Base-by-base conservation (phyloP, 139 green algal species). In the Axilococcus clingmanii region DNA sequence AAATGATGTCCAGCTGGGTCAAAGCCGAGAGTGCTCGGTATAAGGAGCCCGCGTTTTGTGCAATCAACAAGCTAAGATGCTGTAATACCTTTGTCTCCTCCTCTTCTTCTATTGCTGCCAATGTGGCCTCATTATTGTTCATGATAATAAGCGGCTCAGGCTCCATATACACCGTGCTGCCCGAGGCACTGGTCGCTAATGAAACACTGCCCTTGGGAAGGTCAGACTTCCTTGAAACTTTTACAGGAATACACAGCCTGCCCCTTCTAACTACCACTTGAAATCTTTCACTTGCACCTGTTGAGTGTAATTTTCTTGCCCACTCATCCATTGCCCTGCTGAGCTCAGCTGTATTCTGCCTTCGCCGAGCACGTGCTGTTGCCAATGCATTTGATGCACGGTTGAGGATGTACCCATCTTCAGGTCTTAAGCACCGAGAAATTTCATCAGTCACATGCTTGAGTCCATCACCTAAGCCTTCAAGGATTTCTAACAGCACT, bases 121-220 rank as follows among this genome's bases (percentile, higher is more conserved):
- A 60, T 42, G 66, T 29, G 16, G 75, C 76, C 50, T 83, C 77
- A 3, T 24, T 45, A 49, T 95, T 94, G 72, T 95, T 95, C 15
- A 94, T 63, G 33, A 59, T 41, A 37, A 94, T 70, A 14, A 72
- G 55, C 0, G 78, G 74, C 19, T 52, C 38, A 1, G 86, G 86
- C 72, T 95, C 86, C 51, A 85, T 73, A 61, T 94, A 95, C n/a
- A 89, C 37, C 0, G 86, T 95, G n/a, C 63, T 66, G 15, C 85
- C 83, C 4, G 58, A 66, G 15, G 36, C 55, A 52, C 46, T 65
- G 22, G 54, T 53, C 5, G 52, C 79, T 37, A 89, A 61, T n/a
- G 37, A 66, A 7, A 89, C 62, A 29, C 63, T 77, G 24, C 80
- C 77, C 49, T 67, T 75, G 35, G 82, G 79, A 8, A 94, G 68